Base-by-base conservation (phyloP, 768 basidiomycete genomes). In the Chiua virens region DNA sequence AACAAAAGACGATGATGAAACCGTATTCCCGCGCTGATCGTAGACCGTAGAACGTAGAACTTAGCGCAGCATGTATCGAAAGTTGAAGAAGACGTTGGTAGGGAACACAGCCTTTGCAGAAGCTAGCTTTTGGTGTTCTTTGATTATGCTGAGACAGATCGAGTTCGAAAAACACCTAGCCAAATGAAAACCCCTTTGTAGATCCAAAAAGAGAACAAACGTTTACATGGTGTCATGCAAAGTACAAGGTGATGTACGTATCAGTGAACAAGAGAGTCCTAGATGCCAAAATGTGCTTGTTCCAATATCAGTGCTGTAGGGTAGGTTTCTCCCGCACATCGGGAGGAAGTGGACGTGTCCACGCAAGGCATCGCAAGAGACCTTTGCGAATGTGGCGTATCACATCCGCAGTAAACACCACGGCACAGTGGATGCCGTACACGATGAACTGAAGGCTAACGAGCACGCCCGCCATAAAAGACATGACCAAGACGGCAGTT, bases 361-460 rank as follows among this genome's bases (percentile, higher is more conserved):
- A 46, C 6, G 37, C 10, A 8, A 58, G 8, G 42, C 50, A 64
- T 14, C 50, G 47, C 36, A 54, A 21, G 28, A 62, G 7, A 9
- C 59, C 49, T 28, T 55, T 56, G 14, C 59, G 55, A 3, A 55
- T 25, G 23, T 11, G 18, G 17, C 57, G 54, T 3, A 22, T 14
- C 5, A 40, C 21, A 7, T 59, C 54, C 21, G 34, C 39, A 3
- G 65, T 10, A n/a, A 56, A 42, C 15, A 57, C 52, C 22, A 54
- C 54, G 3, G 20, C 39, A 7, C 65, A 69, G 66, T 57, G 67
- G 4, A 73, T 60, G 2, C 82, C 81, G 62, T 74, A 86, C 18
- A 85, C 77, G 18, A 87, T 69, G 66, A 85, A 88, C 67, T 89
- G 87, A 40, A 87, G 68, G 8, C 75, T 77, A 71, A 88, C 70